Conservation (phyloP, 495 filamentous ascomycete species). For the Penicillium malachiteum region DNA sequence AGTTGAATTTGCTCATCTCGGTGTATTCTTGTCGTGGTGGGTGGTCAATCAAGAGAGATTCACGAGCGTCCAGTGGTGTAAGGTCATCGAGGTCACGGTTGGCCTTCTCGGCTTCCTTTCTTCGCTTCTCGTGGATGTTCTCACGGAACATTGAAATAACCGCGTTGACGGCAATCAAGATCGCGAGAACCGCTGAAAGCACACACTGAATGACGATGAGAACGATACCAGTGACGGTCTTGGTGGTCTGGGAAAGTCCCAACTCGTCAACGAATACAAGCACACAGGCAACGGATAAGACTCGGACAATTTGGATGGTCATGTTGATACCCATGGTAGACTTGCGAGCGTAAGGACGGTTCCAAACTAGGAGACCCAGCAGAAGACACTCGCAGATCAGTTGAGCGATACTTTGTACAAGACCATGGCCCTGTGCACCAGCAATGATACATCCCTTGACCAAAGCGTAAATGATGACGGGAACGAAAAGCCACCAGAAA, state of each 20-base stretch:
- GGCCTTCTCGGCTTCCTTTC: slow-evolving; percentile 86
- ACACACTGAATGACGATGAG: slow-evolving; percentile 86
- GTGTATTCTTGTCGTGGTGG: slow-evolving; percentile 39
- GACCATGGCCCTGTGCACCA: slow-evolving; percentile 80
- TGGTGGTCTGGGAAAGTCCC: slow-evolving; percentile 87
- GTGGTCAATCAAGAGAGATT: slow-evolving; percentile 75
- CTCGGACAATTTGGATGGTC: slow-evolving; percentile 89
- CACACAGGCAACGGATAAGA: slow-evolving; percentile 84
- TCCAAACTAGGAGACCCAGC: slow-evolving; percentile 73
- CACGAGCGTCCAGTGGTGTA: slow-evolving; percentile 85
- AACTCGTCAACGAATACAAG: slow-evolving; percentile 93
- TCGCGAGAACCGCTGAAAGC: slow-evolving; percentile 79
- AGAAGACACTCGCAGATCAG: slow-evolving; percentile 76
- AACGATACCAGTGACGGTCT: slow-evolving; percentile 87
- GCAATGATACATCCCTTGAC: slow-evolving; percentile 86
- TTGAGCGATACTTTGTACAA: slow-evolving; percentile 75
- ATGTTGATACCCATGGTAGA: slow-evolving; percentile 93
- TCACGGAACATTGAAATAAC: slow-evolving; percentile 76
- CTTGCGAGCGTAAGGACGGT: slow-evolving; percentile 79
- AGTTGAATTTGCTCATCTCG: slow-evolving; percentile 52
- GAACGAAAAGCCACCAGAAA: slow-evolving; percentile 97
- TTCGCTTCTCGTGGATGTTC: slow-evolving; percentile 82
- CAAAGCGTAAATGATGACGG: slow-evolving; percentile 89
- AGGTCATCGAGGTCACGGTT: slow-evolving; percentile 82
- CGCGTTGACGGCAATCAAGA: slow-evolving; percentile 87